Evolutionary conservation across 345 rosid species (phyloP).

Genomic region (Lumnitzera racemosa): DNA sequence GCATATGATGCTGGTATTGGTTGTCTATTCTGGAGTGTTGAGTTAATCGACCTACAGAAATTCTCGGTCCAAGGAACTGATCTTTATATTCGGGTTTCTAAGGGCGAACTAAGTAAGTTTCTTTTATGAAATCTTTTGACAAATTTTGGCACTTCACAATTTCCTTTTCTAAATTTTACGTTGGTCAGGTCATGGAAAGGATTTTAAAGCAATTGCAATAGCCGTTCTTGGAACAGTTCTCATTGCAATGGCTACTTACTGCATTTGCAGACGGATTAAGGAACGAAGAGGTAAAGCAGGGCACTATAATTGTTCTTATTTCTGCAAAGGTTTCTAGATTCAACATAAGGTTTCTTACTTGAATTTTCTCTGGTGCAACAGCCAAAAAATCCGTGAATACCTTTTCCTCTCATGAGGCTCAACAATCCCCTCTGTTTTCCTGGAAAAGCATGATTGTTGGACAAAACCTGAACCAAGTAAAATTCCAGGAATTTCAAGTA

Average conservation of each 20-base stretch:
- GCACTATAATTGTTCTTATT: no score
- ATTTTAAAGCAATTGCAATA: not conserved
- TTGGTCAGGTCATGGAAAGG: not conserved
- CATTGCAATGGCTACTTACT: not conserved
- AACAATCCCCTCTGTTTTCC: no score
- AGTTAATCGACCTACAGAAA: conserved; percentile 9
- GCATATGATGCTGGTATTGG: conserved; percentile 16
- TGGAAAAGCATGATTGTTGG: not conserved
- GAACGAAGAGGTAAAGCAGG: not conserved
- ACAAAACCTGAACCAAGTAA: not conserved
- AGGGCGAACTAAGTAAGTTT: conserved; percentile 12
- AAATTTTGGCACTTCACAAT: not conserved
- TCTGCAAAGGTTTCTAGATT: no score
- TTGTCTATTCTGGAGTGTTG: conserved; percentile 15
- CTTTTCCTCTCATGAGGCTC: no score
- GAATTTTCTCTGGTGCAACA: no score
- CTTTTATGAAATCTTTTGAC: not conserved
- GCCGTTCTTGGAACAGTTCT: not conserved
- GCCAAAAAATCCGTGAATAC: no score
- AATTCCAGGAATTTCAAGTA: conserved; percentile 20
- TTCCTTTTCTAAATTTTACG: not conserved
- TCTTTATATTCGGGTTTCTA: conserved; percentile 12
- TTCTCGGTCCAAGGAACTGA: conserved; percentile 8
- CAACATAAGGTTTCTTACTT: no score
- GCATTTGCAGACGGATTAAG: not conserved